phyloP scores from a whole-genome alignment of 257 asterid species.

The Plantago ovata region DNA sequence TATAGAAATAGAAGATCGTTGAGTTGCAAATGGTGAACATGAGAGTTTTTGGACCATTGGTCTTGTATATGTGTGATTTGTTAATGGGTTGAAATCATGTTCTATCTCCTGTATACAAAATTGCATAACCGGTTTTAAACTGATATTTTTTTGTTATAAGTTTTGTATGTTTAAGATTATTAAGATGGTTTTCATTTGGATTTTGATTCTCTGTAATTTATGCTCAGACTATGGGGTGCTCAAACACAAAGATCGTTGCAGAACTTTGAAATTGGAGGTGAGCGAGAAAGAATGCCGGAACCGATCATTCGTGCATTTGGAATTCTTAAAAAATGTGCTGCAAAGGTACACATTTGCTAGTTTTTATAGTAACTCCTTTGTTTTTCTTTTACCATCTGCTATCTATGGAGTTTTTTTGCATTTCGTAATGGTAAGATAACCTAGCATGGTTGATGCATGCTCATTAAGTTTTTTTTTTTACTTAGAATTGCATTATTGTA shows the following conservation, averaged over 20 bases:
- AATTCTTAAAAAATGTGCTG: conserved; percentile 90
- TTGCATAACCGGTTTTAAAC: neutral
- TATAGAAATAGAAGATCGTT: too few species aligned
- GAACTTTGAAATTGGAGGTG: conserved; percentile 96
- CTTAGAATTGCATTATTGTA: neutral
- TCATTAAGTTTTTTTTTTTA: too few species aligned
- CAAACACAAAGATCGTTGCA: conserved; percentile 94
- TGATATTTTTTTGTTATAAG: neutral
- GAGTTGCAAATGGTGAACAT: too few species aligned
- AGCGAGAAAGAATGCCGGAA: conserved; percentile 97
- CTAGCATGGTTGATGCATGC: neutral
- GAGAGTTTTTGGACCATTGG: too few species aligned
- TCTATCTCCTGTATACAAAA: too few species aligned
- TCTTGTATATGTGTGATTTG: too few species aligned
- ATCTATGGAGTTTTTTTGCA: neutral
- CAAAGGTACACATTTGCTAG: conserved; percentile 52
- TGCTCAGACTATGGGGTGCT: conserved; percentile 90
- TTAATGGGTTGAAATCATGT: too few species aligned
- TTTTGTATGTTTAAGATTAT: neutral
- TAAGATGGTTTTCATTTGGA: neutral
- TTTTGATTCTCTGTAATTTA: neutral
- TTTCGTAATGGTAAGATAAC: conserved; percentile 2
- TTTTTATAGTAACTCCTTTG: neutral
- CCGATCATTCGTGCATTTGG: conserved; percentile 92
- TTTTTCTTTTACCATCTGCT: conserved; percentile 7